Evolutionary conservation across 78 protist genomes (phyloP).

Genomic region (Tieghemostelium lacteum): DNA sequence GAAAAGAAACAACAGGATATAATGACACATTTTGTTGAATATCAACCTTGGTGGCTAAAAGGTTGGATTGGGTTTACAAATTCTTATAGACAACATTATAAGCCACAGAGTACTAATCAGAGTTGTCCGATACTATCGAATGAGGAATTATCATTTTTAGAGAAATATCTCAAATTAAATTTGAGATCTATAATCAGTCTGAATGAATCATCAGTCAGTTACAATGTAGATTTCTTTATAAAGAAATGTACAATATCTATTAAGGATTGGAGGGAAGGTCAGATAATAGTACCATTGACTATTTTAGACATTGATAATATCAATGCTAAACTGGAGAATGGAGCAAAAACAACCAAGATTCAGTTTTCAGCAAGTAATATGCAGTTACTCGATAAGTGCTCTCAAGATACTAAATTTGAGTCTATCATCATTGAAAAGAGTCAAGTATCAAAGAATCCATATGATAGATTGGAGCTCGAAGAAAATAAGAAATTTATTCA

Average conservation of each 20-base stretch:
- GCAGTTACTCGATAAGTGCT: conserved; percentile 13
- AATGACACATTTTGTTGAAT: not conserved
- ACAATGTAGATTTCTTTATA: not conserved
- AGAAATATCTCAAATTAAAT: conserved; percentile 1
- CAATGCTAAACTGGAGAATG: conserved; percentile 14
- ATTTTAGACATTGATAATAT: not conserved
- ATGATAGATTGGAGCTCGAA: not conserved
- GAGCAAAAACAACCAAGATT: not conserved
- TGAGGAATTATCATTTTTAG: conserved; percentile 41
- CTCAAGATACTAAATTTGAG: conserved; percentile 54
- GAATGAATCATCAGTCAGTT: not conserved
- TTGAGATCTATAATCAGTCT: conserved; percentile 2
- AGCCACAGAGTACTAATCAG: not conserved
- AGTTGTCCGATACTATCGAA: not conserved
- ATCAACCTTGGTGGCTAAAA: conserved; percentile 61
- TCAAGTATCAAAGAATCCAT: not conserved
- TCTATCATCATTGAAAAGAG: conserved; percentile 16
- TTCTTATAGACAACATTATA: not conserved
- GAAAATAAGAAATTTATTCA: not conserved
- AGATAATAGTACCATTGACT: not conserved
- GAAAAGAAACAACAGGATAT: not conserved
- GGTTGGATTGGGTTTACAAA: conserved; percentile 65
- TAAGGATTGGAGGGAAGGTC: conserved; percentile 44
- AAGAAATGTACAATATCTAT: conserved; percentile 7
- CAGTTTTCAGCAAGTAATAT: not conserved